Conservation (phyloP, 352 stramenopile species). For the Phytopythium montanum region DNA sequence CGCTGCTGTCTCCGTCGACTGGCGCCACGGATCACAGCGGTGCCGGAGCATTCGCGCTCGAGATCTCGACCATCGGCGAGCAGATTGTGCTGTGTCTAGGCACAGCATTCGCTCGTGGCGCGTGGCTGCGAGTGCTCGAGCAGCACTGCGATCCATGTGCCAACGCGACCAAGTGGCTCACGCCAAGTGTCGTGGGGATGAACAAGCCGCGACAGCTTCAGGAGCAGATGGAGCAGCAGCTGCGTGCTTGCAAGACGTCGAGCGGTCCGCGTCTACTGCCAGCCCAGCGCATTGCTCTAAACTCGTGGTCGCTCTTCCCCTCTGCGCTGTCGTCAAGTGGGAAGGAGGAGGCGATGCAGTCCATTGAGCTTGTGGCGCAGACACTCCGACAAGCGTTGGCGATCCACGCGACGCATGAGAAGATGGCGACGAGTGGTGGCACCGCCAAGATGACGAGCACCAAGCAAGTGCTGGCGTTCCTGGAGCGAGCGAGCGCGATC, state of each 20-base stretch:
- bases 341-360: conserved; percentile 2
- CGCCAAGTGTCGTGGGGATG: conserved; percentile 10
- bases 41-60: conserved; percentile 45
- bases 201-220: conserved; percentile 9
- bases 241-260: conserved; percentile 38
- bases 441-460: conserved; percentile 31
- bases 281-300: conserved; percentile 51
- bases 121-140: conserved; percentile 59
- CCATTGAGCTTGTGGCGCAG: conserved; percentile 22
- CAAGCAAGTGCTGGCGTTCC: conserved; percentile 50
- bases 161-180: conserved; percentile 41
- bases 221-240: conserved; percentile 14
- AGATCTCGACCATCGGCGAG: conserved; percentile 72
- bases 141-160: conserved; percentile 45
- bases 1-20: conserved; percentile 7
- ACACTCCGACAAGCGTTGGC: conserved; percentile 28
- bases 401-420: conserved; percentile 21
- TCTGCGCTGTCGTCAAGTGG: conserved; percentile 5
- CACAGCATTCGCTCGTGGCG: conserved; percentile 50
- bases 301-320: conserved; percentile 60
- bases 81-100: conserved; percentile 72
- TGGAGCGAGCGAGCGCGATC: conserved; percentile 60
- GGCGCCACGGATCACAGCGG: conserved; percentile 9
- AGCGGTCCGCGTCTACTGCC: conserved; percentile 33
- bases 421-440: conserved; percentile 23